Base-by-base conservation (phyloP, 257 asterid genomes). In the Solanum acaule region DNA sequence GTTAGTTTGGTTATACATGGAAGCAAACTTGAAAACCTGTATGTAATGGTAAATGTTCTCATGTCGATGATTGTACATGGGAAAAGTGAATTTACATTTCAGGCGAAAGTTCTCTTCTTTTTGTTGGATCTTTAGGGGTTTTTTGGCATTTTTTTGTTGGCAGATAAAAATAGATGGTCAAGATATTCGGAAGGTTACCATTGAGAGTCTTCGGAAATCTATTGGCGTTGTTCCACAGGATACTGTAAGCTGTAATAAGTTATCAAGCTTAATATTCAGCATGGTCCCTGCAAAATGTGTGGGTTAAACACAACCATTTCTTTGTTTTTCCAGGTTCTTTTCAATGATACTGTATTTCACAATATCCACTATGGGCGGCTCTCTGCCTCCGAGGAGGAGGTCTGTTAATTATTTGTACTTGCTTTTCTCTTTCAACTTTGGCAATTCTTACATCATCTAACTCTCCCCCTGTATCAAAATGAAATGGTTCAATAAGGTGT, bases 151-250 rank as follows among this genome's bases (percentile, higher is more conserved):
- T 59, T 72, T 12, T 38, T 67, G 83, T 89, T 79, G 87, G 78
- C 98, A 97, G 99, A 94, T 97, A 92, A 93, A 89, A 85, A 93
- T 97, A 88, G 99, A 96, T 87, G 98, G 98, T 75, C 99, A 97
- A 93, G 99, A 97, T 93, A 92, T 96, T 87, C 94, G 93, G 87
- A 87, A 86, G 44, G 96, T 97, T 73, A 96, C 99, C 11, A 95
- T 97, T 83, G 94, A 96, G 90, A 96, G 99, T 92, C 99, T 97
- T 85, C 94, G 99, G 89, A 94, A 95, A 91, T 94, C 98, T 87
- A 91, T 97, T 87, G 99, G 98, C 29, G 97, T 97, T 83, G 99
- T 97, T 93, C 99, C 99, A 83, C 99, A 97, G 87, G 99, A 97
- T 91, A 97, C 99, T 83, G 99, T 97, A 92, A 97, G 99, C 92